Evolutionary conservation across 164 flowering plant genomes (phyloP), one percentile per base, ranked within the genome.

Genomic region (Santalum album): DNA sequence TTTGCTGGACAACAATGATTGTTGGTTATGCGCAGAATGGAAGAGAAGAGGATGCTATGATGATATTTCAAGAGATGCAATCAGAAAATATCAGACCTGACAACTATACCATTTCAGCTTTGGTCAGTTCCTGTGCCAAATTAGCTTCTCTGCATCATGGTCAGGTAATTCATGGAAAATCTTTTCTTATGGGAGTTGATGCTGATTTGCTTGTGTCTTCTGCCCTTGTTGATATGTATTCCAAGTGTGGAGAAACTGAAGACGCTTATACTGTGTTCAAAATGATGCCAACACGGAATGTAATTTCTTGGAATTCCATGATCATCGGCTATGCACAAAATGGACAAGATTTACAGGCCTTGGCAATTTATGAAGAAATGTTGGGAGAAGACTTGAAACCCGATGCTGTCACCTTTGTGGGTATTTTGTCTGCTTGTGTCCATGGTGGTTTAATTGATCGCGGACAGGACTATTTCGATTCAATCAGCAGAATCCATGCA

Each of bases 181-280:
- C 32, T 3, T 3, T 49, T 49, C 32, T 23, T 12, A 49, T 49
- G 51, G 51, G 51, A 15, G 17, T 49, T 16, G 17, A 49, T 25
- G 3, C 0, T 23, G 51, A 49, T 25, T 23, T 23, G 51, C 32
- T 49, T 23, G 51, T 49, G 17, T 49, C 27, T 24, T 22, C 18
- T 25, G 26, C 51, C 27, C 51, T 49, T 49, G 26, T 49, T 14
- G 51, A 49, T 24, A 25, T 25, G 26, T 49, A 49, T 49, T 23
- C 27, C n/a, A 49, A 49, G 12, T 49, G 51, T 16, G 51, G 51
- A 23, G 51, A 49, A 14, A 49, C 51, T 3, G 27, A 3, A 25
- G 51, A 25, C 7, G 26, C 32, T 23, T 23, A 17, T 26, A n/a
- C 6, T 23, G 51, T 49, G 6, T 49, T 49, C 51, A 15, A 49